Base-by-base conservation (phyloP, 2,329 filamentous ascomycete genomes). In the Ceratocystis alfenasii region DNA sequence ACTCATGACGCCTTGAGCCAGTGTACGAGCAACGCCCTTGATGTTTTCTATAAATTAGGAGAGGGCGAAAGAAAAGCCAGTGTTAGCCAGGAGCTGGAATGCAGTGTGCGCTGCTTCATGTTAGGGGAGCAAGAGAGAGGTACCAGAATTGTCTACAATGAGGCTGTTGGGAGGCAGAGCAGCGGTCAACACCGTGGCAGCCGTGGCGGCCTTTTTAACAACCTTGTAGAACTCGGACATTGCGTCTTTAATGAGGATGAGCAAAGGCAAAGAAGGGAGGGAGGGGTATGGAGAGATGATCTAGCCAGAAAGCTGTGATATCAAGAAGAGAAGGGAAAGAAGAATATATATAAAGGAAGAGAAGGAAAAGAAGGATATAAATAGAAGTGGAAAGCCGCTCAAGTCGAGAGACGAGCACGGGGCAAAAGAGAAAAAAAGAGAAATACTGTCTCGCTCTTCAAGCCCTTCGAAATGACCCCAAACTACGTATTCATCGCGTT, bases 1-100 rank as follows among this genome's bases (percentile, higher is more conserved):
- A 53, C 78, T 78, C 78, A 88, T 83, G 70, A 85, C 76, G 60
- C 80, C 84, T 63, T 78, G 77, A 4, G 85, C 85, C 64, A 88
- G 75, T 1, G 80, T 82, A 68, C 80, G 81, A 20, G 86, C 81
- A 5, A 84, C 85, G 68, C 78, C 77, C 69, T 81, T 82, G 70
- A 89, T 80, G 0, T 85, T 88, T 30, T 55, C 50, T 55, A 55
- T 10, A 55, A n/a, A n/a, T 22, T 10, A 36, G 33, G 1, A 28
- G 28, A 28, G 15, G 8, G 48, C 48, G n/a, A 25, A 28, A 30
- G 25, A 55, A 8, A 22, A 12, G 50, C 25, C 44, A 76, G 85
- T 87, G 70, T 45, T 44, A 25, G 36, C 30, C 28, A 28, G 45
- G 17, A 10, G 17, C 36, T n/a, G 63, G 36, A 41, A 61, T 6